Evolutionary conservation across 345 rosid species (phyloP).

Genomic region (Laguncularia racemosa): DNA sequence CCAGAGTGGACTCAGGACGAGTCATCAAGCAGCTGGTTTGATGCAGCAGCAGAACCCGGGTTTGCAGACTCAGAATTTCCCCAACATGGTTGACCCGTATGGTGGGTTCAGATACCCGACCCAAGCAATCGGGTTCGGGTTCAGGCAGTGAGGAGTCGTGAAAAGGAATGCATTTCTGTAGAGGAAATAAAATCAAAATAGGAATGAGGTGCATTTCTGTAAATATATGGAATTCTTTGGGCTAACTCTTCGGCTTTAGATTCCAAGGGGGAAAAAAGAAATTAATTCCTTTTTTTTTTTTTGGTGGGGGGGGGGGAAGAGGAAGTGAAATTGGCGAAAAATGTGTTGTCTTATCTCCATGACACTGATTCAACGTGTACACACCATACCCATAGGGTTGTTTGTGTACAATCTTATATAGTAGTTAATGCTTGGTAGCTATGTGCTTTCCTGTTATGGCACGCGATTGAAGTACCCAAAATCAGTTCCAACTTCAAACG

Average conservation of each 20-base stretch:
- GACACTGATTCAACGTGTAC: too few relatives aligned
- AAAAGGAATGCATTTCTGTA: conserved; percentile 6
- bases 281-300: background rate
- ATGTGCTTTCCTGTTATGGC: too few relatives aligned
- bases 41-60: conserved; percentile 23
- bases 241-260: conserved; percentile 13
- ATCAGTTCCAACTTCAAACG: too few relatives aligned
- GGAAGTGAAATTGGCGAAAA: too few relatives aligned
- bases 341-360: too few relatives aligned
- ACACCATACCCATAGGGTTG: too few relatives aligned
- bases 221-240: conserved; percentile 33
- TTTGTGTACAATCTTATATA: too few relatives aligned
- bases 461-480: too few relatives aligned
- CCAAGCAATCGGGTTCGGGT: conserved; percentile 45
- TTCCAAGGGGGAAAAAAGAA: background rate
- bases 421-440: too few relatives aligned
- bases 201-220: conserved; percentile 42
- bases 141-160: conserved; percentile 24
- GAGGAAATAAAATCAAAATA: too few relatives aligned
- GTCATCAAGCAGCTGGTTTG: conserved; percentile 20
- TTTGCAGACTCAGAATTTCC: conserved; percentile 27
- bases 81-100: conserved; percentile 40
- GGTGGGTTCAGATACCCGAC: conserved; percentile 48
- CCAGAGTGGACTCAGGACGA: conserved; percentile 48
- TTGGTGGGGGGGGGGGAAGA: too few relatives aligned